Evolutionary conservation across 2,329 filamentous ascomycete species (phyloP).

Genomic region (Botrytis pseudocinerea): DNA sequence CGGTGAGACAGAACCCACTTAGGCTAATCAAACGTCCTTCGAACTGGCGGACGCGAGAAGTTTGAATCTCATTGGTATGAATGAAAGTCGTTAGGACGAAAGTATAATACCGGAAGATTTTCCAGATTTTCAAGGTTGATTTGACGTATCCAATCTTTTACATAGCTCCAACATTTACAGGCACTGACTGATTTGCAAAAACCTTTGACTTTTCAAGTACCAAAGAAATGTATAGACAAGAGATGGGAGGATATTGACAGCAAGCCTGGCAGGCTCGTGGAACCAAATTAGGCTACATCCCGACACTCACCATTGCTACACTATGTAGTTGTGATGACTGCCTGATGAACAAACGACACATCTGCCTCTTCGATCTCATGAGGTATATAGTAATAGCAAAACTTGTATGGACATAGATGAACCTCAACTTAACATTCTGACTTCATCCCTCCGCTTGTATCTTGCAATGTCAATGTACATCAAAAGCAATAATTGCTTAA

Average conservation of each 20-base stretch:
- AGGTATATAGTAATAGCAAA: too few species aligned
- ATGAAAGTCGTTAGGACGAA: not conserved
- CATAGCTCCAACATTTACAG: not conserved
- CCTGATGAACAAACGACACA: not conserved
- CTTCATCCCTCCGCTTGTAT: not conserved
- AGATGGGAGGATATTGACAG: not conserved
- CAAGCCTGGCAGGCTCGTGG: too few species aligned
- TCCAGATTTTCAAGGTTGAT: not conserved
- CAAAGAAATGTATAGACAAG: not conserved
- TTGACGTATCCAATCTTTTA: not conserved
- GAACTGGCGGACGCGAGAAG: not conserved
- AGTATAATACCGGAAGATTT: not conserved
- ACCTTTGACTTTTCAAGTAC: not conserved
- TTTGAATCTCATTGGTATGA: not conserved
- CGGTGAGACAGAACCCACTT: not conserved
- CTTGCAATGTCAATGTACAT: not conserved
- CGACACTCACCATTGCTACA: not conserved
- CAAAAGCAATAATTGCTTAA: not conserved
- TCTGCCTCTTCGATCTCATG: too few species aligned
- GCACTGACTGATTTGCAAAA: not conserved
- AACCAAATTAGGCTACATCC: too few species aligned
- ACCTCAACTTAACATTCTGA: not conserved
- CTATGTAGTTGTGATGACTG: not conserved
- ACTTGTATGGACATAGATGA: not conserved
- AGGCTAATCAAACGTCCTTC: not conserved